Percentiles rank a stretch among this genome's conserved stretches.
These are phyloP conservation scores for Xylariales sp. DNA, from an alignment of 2,329 filamentous ascomycete genomes.

Conservation along the genomic window DNA sequence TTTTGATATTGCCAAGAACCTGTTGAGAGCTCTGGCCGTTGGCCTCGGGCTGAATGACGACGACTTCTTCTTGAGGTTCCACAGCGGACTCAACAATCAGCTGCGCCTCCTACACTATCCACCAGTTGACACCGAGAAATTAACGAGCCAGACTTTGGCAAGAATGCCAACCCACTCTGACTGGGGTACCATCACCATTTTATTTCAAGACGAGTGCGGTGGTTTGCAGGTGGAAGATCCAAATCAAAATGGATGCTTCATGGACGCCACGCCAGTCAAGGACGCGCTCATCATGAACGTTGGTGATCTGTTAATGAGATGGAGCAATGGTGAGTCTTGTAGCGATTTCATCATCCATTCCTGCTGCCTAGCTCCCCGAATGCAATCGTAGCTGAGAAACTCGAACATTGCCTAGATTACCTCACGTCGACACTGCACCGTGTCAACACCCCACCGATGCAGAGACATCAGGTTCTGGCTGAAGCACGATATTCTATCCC, in stretches of 20 bases:
- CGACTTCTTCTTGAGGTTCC: constrained; percentile 39
- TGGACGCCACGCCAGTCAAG: constrained; percentile 26
- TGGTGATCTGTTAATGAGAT: constrained; percentile 31
- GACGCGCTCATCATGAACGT: constrained; percentile 28
- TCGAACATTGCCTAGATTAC: constrained; percentile 26
- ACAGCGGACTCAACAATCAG: constrained; percentile 54
- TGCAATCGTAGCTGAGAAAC: background rate
- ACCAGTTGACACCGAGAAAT: constrained; percentile 35
- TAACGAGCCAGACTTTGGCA: constrained; percentile 36
- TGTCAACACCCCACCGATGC: constrained; percentile 39
- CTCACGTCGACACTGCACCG: constrained; percentile 50
- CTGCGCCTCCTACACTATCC: constrained; percentile 58
- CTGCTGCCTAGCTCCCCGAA: background rate
- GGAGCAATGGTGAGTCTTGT: constrained; percentile 31
- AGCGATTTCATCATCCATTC: background rate
- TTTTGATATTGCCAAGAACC: constrained; percentile 33
- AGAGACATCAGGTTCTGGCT: constrained; percentile 37
- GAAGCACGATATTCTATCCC: constrained; percentile 54
- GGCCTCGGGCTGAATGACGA: constrained; percentile 42
- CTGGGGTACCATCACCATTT: constrained; percentile 38
- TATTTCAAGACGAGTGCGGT: constrained; percentile 40
- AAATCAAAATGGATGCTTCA: constrained; percentile 27
- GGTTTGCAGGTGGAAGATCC: constrained; percentile 42
- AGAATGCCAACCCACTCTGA: constrained; percentile 32
- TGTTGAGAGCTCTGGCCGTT: constrained; percentile 39